Percentiles rank a stretch among this genome's conserved stretches.
Conservation (phyloP, 2,329 filamentous ascomycete genomes). For the Xylariaceae sp. region DNA sequence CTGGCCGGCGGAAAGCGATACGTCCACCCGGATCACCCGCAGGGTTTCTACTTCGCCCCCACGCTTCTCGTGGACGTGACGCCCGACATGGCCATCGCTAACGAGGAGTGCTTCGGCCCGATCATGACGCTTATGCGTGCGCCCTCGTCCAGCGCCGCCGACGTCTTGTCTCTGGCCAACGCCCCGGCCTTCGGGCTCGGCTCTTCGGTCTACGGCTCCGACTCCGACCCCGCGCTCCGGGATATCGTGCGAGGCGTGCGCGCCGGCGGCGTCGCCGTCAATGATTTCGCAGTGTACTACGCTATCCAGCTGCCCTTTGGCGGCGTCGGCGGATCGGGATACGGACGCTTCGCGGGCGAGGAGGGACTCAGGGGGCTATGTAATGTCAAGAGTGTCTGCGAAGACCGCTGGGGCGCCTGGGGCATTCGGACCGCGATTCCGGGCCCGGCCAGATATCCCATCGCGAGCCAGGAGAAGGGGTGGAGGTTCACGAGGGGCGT, state of each 20-base stretch:
- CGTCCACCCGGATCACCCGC: constrained; percentile 72
- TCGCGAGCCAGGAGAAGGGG: constrained; percentile 66
- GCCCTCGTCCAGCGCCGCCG: constrained; percentile 58
- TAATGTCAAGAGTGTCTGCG: constrained; percentile 85
- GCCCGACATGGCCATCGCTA: constrained; percentile 82
- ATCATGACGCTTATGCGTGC: constrained; percentile 86
- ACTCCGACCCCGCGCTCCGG: constrained; percentile 63
- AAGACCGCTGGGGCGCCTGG: constrained; percentile 69
- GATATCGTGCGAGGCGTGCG: constrained; percentile 71
- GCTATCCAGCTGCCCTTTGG: constrained; percentile 95
- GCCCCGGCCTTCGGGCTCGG: constrained; percentile 85
- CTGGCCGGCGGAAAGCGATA: constrained; percentile 78
- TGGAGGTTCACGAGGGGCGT: constrained; percentile 69
- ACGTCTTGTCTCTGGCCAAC: constrained; percentile 82
- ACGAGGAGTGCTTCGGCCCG: constrained; percentile 91
- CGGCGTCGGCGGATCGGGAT: constrained; percentile 85
- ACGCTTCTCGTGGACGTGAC: constrained; percentile 93
- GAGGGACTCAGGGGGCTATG: constrained; percentile 86
- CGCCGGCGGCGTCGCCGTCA: constrained; percentile 90
- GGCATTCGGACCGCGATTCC: constrained; percentile 80
- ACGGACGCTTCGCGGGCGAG: constrained; percentile 89
- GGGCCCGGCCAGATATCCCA: constrained; percentile 79
- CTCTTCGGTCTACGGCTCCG: constrained; percentile 82
- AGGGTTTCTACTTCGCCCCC: constrained; percentile 89
- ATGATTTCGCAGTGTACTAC: constrained; percentile 94